A percentile compares a stretch with the other conserved stretches of the same genome.
Conservation (phyloP, 352 stramenopile genomes). For the Phytophthora tentaculata region DNA sequence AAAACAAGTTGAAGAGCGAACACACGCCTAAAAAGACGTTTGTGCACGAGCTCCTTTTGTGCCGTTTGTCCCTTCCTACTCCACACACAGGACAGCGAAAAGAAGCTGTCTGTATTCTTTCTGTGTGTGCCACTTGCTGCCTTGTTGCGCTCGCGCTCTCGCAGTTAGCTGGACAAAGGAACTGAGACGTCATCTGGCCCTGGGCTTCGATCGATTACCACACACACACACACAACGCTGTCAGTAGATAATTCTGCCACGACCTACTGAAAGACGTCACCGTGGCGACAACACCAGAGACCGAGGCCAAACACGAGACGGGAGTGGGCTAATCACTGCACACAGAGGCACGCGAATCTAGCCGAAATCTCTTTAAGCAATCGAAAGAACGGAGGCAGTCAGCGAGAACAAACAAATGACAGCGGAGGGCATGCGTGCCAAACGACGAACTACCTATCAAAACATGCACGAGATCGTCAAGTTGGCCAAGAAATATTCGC, state of each 20-base stretch:
- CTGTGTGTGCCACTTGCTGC: constrained; percentile 35
- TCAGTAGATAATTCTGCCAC: constrained; percentile 41
- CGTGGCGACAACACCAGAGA: constrained; percentile 55
- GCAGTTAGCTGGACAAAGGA: constrained; percentile 31
- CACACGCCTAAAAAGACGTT: constrained; percentile 32
- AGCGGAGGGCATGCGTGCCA: constrained; percentile 72
- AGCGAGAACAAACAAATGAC: constrained; percentile 54
- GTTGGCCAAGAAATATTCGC: constrained; percentile 89
- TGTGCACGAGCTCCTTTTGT: constrained; percentile 42
- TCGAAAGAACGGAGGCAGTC: constrained; percentile 7
- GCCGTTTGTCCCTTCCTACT: constrained; percentile 28
- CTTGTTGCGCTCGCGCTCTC: constrained; percentile 40
- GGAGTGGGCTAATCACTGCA: constrained; percentile 52
- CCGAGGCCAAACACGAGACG: constrained; percentile 48
- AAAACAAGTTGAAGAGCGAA: constrained; percentile 50
- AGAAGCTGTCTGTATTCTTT: constrained; percentile 24
- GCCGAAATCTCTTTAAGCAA: constrained; percentile 3
- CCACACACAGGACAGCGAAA: constrained; percentile 20
- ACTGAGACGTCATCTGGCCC: constrained; percentile 18
- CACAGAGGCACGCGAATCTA: constrained; percentile 6
- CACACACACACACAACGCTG: constrained; percentile 17
- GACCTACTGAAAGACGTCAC: constrained; percentile 49
- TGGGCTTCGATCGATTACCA: constrained; percentile 16
- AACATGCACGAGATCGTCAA: constrained; percentile 92
- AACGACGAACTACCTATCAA: constrained; percentile 80